Evolutionary conservation across 148 eudicot genomes (phyloP).

Genomic region (Euryodendron excelsum): DNA sequence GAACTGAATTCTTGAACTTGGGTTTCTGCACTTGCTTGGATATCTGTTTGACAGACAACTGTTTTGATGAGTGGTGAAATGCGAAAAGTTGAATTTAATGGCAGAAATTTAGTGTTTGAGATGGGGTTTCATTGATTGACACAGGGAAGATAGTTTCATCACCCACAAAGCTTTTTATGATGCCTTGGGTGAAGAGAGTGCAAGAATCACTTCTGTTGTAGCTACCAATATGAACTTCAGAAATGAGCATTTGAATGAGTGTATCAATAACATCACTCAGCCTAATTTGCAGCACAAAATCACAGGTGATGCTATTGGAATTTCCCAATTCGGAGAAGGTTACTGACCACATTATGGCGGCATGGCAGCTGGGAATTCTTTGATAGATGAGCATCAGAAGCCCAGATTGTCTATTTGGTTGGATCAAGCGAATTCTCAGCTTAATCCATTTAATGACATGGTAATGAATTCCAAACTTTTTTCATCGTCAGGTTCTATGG

Average conservation of each 20-base stretch:
- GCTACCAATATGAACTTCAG: too few species aligned
- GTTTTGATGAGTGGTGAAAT: too few species aligned
- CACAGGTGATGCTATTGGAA: slow-evolving; percentile 23
- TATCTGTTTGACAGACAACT: too few species aligned
- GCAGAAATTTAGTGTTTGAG: not conserved
- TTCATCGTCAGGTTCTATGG: slow-evolving; percentile 15
- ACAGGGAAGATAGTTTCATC: slow-evolving; percentile 94
- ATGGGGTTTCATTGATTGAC: slow-evolving; percentile 1
- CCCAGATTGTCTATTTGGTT: too few species aligned
- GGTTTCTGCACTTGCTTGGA: too few species aligned
- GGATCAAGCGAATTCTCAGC: too few species aligned
- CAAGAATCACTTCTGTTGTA: slow-evolving; percentile 52
- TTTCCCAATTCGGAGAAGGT: slow-evolving; percentile 32
- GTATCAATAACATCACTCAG: too few species aligned
- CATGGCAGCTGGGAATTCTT: slow-evolving; percentile 29
- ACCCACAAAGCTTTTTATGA: slow-evolving; percentile 96
- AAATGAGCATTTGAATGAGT: slow-evolving; percentile 22
- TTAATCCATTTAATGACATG: too few species aligned
- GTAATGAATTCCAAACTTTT: slow-evolving; percentile 23
- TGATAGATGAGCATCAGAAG: too few species aligned
- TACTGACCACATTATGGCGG: slow-evolving; percentile 38
- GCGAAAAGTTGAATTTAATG: too few species aligned
- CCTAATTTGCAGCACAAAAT: slow-evolving; percentile 30
- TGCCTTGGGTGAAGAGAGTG: slow-evolving; percentile 82
- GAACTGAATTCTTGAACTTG: too few species aligned